Evolutionary conservation across 371 early-diverging fungal species (phyloP).

Genomic region (Apophysomyces elegans): DNA sequence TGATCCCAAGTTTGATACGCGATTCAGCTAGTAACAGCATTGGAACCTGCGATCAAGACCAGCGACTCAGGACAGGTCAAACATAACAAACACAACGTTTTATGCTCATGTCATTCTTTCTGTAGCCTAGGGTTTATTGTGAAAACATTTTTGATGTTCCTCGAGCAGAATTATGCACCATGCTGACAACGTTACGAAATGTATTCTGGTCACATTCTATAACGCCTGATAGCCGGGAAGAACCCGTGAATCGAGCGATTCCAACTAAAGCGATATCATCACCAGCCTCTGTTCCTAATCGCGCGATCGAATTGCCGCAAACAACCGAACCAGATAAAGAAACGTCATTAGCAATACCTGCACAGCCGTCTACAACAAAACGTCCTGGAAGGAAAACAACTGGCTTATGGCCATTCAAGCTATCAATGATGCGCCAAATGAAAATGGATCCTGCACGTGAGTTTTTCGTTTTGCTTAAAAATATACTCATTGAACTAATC

Average conservation of each 20-base stretch:
- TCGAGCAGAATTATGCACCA: constrained; percentile 1
- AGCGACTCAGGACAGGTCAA: not conserved
- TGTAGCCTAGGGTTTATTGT: not conserved
- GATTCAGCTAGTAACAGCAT: not conserved
- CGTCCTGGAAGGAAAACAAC: not conserved
- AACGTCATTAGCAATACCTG: no score
- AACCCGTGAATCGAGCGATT: not conserved
- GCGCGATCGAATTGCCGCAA: not conserved
- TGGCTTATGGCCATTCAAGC: not conserved
- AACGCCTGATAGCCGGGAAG: not conserved
- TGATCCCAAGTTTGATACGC: not conserved
- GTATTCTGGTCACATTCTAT: constrained; percentile 9
- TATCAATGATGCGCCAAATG: not conserved
- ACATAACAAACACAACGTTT: not conserved
- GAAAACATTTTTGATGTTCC: constrained; percentile 19
- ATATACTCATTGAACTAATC: constrained; percentile 2
- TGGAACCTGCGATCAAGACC: not conserved
- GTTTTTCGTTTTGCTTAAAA: not conserved
- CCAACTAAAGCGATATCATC: not conserved
- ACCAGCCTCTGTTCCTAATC: not conserved
- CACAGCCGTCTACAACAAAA: not conserved
- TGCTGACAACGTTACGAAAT: constrained; percentile 6
- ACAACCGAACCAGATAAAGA: not conserved
- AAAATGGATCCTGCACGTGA: constrained; percentile 3
- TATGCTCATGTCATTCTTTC: not conserved